Percentiles rank a stretch among this genome's conserved stretches.
Conservation (phyloP, 257 asterid species). For the Solanum megistacrolobum region DNA sequence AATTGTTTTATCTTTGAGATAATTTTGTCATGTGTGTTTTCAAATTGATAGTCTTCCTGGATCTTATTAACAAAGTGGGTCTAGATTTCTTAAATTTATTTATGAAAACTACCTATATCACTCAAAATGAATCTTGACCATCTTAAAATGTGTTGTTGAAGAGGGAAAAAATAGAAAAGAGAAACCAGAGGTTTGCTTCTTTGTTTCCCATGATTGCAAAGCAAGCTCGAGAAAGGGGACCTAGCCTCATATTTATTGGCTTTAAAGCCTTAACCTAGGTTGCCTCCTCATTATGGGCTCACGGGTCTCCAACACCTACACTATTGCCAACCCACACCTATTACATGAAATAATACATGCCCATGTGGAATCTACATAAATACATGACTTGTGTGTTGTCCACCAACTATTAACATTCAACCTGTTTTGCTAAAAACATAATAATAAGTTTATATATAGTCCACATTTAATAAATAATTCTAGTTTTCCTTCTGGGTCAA, state of each 20-base stretch:
- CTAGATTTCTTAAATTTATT: too few relatives aligned
- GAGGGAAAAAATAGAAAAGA: not conserved
- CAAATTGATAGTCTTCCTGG: too few relatives aligned
- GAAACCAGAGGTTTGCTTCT: not conserved
- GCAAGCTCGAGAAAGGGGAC: not conserved
- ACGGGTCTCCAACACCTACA: not conserved
- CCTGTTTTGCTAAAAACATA: not conserved
- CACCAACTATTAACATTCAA: not conserved
- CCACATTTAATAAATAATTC: not conserved
- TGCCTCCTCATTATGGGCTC: not conserved
- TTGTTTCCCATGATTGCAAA: not conserved
- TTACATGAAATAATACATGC: not conserved
- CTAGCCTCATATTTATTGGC: not conserved
- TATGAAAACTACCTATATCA: not conserved
- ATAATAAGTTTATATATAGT: too few relatives aligned
- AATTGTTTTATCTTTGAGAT: too few relatives aligned
- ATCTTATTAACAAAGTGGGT: too few relatives aligned
- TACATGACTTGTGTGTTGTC: not conserved
- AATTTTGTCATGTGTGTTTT: too few relatives aligned
- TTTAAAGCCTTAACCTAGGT: not conserved
- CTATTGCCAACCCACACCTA: not conserved
- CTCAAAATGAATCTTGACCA: not conserved
- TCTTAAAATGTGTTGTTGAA: not conserved
- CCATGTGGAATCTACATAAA: not conserved
- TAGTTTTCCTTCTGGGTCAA: not conserved